Evolutionary conservation across 2,329 filamentous ascomycete species (phyloP).

Genomic region (Setomelanomma holmii): DNA sequence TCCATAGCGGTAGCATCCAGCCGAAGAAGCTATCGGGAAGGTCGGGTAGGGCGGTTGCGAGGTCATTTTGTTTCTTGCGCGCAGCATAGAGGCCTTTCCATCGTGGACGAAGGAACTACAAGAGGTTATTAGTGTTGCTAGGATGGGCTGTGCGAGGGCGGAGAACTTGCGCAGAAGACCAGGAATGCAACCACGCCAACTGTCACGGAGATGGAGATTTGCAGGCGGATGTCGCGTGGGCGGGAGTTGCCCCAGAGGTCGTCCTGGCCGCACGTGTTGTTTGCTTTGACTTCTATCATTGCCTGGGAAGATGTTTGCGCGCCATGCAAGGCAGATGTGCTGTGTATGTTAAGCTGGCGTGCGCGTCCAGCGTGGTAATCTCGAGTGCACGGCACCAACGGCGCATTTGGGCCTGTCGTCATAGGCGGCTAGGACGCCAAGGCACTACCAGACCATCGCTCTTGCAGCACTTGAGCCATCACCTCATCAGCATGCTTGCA

Average conservation of each 20-base stretch:
- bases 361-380: constrained; percentile 1
- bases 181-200: constrained; percentile 76
- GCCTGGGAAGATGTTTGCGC: constrained; percentile 10
- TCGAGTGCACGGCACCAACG: neutral
- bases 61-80: constrained; percentile 76
- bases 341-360: constrained; percentile 2
- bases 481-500: too few relatives aligned
- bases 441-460: too few relatives aligned
- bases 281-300: constrained; percentile 26
- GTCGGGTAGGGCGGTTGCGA: constrained; percentile 72
- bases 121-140: constrained; percentile 29
- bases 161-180: constrained; percentile 73
- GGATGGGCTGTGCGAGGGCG: constrained; percentile 9
- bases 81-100: constrained; percentile 93
- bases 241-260: constrained; percentile 45
- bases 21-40: constrained; percentile 87
- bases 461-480: too few relatives aligned
- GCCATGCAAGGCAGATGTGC: constrained; percentile 19
- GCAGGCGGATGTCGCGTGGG: constrained; percentile 60
- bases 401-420: constrained; percentile 8
- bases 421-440: constrained; percentile 12
- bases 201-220: constrained; percentile 74
- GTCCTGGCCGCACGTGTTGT: constrained; percentile 25
- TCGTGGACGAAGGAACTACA: constrained; percentile 80
- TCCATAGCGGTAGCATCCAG: constrained; percentile 88